Percentiles rank a stretch among this genome's conserved stretches.
Evolutionary conservation across 352 stramenopile species (phyloP).

Genomic region (Phytopythium litorale): DNA sequence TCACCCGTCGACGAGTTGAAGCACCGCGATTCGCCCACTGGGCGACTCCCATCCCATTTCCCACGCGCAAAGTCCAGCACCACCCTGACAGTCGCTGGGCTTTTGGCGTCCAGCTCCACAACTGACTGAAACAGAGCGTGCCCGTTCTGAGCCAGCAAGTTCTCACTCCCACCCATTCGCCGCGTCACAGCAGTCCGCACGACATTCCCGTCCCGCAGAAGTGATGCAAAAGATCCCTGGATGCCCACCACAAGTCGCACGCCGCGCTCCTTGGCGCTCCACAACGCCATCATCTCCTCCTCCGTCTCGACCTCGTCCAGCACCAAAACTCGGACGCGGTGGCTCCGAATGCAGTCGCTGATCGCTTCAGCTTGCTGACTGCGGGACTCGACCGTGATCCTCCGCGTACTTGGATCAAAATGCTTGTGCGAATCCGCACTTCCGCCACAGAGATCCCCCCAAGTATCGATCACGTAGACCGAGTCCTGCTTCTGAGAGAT

Average conservation of each 20-base stretch:
- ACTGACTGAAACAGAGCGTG: neutral
- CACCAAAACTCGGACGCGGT: neutral
- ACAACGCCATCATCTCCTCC: neutral
- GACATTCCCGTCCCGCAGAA: neutral
- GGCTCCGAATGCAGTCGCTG: neutral
- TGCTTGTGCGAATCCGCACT: neutral
- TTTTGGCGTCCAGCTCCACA: neutral
- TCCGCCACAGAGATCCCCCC: neutral
- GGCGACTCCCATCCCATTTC: neutral
- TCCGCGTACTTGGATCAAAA: neutral
- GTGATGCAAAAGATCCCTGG: neutral
- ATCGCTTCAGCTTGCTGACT: neutral
- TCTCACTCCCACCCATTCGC: neutral
- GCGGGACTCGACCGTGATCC: neutral
- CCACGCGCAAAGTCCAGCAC: neutral
- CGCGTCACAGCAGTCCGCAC: neutral
- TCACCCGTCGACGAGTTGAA: slow-evolving; percentile 1
- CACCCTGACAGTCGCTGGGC: neutral
- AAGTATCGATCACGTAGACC: slow-evolving; percentile 1
- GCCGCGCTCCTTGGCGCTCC: slow-evolving; percentile 1
- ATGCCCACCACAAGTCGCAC: neutral
- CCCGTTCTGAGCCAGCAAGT: neutral
- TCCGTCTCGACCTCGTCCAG: slow-evolving; percentile 4
- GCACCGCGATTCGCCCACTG: neutral
- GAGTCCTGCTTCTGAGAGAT: neutral